Base-by-base conservation (phyloP, 2,329 filamentous ascomycete genomes). In the Penicillium sp. region DNA sequence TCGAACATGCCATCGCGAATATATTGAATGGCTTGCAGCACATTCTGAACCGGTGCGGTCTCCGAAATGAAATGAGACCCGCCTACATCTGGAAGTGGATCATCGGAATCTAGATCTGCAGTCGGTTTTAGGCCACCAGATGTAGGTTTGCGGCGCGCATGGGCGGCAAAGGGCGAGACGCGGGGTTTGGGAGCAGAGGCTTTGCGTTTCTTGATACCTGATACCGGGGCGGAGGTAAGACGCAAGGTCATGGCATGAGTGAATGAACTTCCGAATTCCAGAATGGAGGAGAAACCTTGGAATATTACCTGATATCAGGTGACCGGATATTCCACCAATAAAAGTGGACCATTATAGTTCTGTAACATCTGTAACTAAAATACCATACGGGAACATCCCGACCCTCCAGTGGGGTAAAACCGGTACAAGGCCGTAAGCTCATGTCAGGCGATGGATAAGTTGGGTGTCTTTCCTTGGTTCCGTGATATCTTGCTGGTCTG, bases 1-100 rank as follows among this genome's bases (percentile, higher is more conserved):
- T 78, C 78, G 62, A 86, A 87, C 74, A 83, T 83, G 31, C 71
- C 74, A 15, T 70, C 70, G 23, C 75, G 77, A 34, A 84, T 78
- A 65, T 84, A 76, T 47, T 76, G 68, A 35, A 86, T 78, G 13
- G 80, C 81, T 60, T 82, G 78, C 8, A 77, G 71, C 5, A 84
- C 79, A 68, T 79, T 77, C 44, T 74, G 69, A 16, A 80, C 76
- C 6, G 73, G 68, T 1, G 78, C 67, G 18, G 80, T 74, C 21
- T 76, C 64, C 6, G 79, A 69, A 3, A 86, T 74, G 29, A 77
- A 79, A 9, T 73, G 75, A 8, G 82, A 76, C 5, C 76, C 65
- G 21, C 82, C 82, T 5, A 77, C 68, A 55, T 85, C 82, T 3
- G 80, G 77, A 4, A 86, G 73, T 8, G 69, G 69, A 21, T 79